Evolutionary conservation across 306 rosid genomes (phyloP).

Genomic region (Gynostemma pentaphyllum): DNA sequence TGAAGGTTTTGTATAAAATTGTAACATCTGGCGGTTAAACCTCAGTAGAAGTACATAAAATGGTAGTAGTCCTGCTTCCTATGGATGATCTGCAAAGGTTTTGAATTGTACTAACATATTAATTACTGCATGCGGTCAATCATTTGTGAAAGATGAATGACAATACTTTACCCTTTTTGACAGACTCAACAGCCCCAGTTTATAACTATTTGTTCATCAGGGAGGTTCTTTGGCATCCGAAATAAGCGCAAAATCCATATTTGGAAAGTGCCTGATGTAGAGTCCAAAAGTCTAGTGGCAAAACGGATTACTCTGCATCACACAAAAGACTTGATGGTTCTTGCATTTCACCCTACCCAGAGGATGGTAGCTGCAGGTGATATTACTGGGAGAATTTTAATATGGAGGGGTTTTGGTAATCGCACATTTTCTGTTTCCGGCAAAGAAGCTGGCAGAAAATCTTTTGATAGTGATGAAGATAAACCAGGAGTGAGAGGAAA

Average conservation of each 20-base stretch:
- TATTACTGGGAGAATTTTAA: conserved; percentile 70
- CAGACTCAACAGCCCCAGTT: conserved; percentile 60
- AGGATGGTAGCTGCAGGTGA: conserved; percentile 90
- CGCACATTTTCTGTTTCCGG: conserved; percentile 24
- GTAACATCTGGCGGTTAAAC: not conserved
- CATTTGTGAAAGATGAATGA: conserved; percentile 10
- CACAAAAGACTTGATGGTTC: conserved; percentile 44
- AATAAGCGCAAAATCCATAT: conserved; percentile 57
- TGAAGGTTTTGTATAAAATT: too few relatives aligned
- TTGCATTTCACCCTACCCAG: conserved; percentile 72
- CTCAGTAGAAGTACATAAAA: not conserved
- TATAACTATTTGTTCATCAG: conserved; percentile 51
- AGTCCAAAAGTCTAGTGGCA: conserved; percentile 24
- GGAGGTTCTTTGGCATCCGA: conserved; percentile 56
- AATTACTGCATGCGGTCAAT: not conserved
- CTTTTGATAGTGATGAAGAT: conserved; percentile 26
- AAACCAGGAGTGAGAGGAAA: conserved; percentile 69
- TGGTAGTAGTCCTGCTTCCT: not conserved
- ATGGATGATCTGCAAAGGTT: not conserved
- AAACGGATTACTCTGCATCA: conserved; percentile 73
- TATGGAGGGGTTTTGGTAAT: conserved; percentile 70
- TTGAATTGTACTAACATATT: not conserved
- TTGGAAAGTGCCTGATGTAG: conserved; percentile 53
- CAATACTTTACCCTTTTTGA: conserved; percentile 15
- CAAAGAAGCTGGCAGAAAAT: conserved; percentile 17